phyloP scores from a whole-genome alignment of 768 basidiomycete genomes.

The Megacollybia marginata region DNA sequence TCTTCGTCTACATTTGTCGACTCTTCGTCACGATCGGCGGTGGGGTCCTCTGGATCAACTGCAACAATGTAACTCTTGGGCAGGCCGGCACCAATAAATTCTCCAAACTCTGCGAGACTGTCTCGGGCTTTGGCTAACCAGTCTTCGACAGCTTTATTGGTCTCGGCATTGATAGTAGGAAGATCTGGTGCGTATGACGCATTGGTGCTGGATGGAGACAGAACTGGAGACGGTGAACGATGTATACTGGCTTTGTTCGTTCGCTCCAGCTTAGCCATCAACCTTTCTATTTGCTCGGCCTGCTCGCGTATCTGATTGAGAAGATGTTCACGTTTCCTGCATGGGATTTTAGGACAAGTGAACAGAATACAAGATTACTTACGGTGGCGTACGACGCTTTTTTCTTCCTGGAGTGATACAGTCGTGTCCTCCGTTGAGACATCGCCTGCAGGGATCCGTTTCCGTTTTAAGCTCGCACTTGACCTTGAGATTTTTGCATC shows the following conservation, averaged over 20 bases:
- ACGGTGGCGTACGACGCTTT: conserved; percentile 76
- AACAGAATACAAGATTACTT: conserved; percentile 19
- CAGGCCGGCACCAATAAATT: conserved; percentile 51
- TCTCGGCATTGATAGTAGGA: conserved; percentile 20
- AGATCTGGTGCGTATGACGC: conserved; percentile 8
- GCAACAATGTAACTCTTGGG: conserved; percentile 44
- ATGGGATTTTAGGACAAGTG: conserved; percentile 4
- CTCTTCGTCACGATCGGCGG: conserved; percentile 14
- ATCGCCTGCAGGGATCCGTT: conserved; percentile 70
- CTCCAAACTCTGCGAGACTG: conserved; percentile 60
- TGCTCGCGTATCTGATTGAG: conserved; percentile 71
- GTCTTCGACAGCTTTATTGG: conserved; percentile 56
- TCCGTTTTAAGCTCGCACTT: conserved; percentile 72
- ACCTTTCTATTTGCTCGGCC: conserved; percentile 60
- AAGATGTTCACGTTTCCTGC: conserved; percentile 75
- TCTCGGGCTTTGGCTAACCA: conserved; percentile 75
- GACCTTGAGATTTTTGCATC: conserved; percentile 64
- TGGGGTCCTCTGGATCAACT: conserved; percentile 35
- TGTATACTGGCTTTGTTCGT: conserved; percentile 23
- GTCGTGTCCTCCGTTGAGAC: conserved; percentile 60
- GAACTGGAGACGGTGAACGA: conserved; percentile 11
- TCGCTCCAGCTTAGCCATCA: conserved; percentile 63
- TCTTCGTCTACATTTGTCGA: conserved; percentile 12
- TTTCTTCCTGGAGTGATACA: conserved; percentile 82
- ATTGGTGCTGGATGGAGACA: conserved; percentile 27